A percentile compares a stretch with the other conserved stretches of the same genome.
Conservation (phyloP, 768 basidiomycete species). For the Saitozyma sp. region DNA sequence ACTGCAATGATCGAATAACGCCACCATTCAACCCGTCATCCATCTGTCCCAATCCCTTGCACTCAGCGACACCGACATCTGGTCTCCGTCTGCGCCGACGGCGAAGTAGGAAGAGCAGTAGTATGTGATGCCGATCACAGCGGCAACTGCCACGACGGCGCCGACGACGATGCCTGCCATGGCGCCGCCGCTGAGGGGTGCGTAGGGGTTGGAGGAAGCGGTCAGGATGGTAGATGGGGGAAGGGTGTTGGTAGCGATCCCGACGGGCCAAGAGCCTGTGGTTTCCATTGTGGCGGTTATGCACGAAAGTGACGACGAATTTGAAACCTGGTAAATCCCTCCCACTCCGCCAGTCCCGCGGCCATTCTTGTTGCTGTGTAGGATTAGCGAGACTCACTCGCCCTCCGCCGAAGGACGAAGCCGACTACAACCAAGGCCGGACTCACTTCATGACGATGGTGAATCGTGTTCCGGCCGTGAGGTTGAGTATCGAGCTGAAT, state of each 20-base stretch:
- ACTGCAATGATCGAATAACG: no score
- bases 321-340: conserved; percentile 32
- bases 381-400: conserved; percentile 5
- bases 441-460: conserved; percentile 47
- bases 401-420: background rate
- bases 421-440: background rate
- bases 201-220: conserved; percentile 4
- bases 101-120: conserved; percentile 20
- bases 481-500: conserved; percentile 35
- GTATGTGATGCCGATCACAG: no score
- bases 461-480: conserved; percentile 36
- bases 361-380: conserved; percentile 21
- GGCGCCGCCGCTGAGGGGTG: conserved; percentile 18
- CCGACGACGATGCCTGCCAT: conserved; percentile 43
- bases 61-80: no score
- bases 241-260: conserved; percentile 29
- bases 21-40: no score
- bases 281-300: background rate
- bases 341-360: conserved; percentile 38
- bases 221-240: conserved; percentile 20
- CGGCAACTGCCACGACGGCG: no score
- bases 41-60: no score
- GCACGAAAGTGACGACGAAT: no score
- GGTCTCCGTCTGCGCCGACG: conserved; percentile 18
- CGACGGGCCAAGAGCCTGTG: conserved; percentile 32